Evolutionary conservation across 371 early-diverging fungal species (phyloP), one percentile per base, ranked within the genome.

Genomic region (Umbelopsis sp.): DNA sequence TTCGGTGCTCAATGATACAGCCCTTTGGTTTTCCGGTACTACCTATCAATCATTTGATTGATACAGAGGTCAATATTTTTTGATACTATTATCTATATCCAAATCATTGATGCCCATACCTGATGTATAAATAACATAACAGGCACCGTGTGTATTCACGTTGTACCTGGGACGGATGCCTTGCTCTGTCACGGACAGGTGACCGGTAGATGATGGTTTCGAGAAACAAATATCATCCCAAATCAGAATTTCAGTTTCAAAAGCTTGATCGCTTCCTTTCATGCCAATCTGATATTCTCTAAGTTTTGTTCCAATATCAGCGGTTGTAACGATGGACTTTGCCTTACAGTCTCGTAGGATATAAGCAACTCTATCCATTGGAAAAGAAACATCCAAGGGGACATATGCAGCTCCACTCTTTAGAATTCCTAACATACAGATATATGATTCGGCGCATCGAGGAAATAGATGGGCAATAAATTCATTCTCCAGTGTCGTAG

Each of bases 111-210:
- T 29, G 11, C 1, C 18, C 16, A n/a, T 48, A 57, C 57, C 57
- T 11, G 57, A 57, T 29, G 57, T 57, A 35, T 57, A 57, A 11
- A 57, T 57, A 32, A 57, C 57, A 7, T 57, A 57, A 29, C 57
- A 57, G 10, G 57, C 35, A 14, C 35, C 12, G 22, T 35, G 3
- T 16, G 57, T 18, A 18, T 29, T 32, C 14, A 53, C 16, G 9
- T 25, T 22, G 24, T 22, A 10, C 8, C 53, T 48, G 8, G 53
- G 25, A 16, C 32, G 53, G 9, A 29, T 53, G 25, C 32, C 24
- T 24, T 53, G 53, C 32, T 14, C 24, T 29, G 4, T 14, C 11
- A 29, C 32, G 12, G 24, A 24, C 25, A 52, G 52, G 4, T 1
- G 3, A 52, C 8, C 7, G 7, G 29, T 8, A 1, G 22, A 29